Base-by-base conservation (phyloP, 495 filamentous ascomycete genomes). In the Neurospora terricola region DNA sequence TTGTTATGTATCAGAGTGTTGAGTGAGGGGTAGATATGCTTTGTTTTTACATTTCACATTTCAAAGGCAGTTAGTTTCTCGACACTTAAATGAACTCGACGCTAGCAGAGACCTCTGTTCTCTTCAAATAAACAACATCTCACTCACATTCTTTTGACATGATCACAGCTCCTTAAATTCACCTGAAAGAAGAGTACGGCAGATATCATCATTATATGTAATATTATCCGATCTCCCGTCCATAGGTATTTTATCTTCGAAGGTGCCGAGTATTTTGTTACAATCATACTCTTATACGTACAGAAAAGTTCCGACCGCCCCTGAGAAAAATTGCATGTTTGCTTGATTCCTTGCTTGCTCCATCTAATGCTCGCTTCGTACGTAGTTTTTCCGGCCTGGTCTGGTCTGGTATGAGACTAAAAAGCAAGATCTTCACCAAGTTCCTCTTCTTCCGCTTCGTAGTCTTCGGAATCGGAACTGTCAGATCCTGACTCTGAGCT, bases 381-480 rank as follows among this genome's bases (percentile, higher is more conserved):
- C 45, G 45, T 54, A 54, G 8, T 54, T 54, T 54, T 10, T 34
- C 38, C 42, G 14, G 40, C 11, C 72, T 70, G 12, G 69, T 54
- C 72, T 66, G 6, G 66, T 73, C 30, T 34, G 70, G 30, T 21
- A 27, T 27, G 21, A 54, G 45, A 37, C 71, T 36, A 78, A 8
- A 76, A 73, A 66, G 80, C 80, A 70, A 83, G 73, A 70, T 80
- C 82, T 1, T 80, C 79, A 18, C 80, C 79, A n/a, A 84, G 62
- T 38, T 80, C 82, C 21, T 81, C 81, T 76, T 86, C 84, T 70
- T 84, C 83, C 43, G 80, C 82, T 69, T 85, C 84, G 66, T 84
- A 86, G 59, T 80, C 77, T 76, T 84, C 83, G 43, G 83, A 84
- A 69, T 82, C 80, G 16, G 78, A 78, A 71, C 74, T 77, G 11